phyloP scores from a whole-genome alignment of 78 protist genomes.

The Dictyostelium intermedium region DNA sequence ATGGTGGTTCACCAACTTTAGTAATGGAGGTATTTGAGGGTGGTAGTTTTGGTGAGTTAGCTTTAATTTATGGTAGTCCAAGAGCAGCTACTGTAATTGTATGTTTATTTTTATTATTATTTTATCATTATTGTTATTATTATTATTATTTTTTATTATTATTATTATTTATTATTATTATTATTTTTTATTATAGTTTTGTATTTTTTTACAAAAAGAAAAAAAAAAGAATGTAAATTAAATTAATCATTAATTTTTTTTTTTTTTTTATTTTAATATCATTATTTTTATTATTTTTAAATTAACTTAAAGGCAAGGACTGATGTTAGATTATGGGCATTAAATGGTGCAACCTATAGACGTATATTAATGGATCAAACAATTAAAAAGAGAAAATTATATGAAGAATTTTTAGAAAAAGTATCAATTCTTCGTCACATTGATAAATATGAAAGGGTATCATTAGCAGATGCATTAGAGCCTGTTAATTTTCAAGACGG shows the following conservation, averaged over 20 bases:
- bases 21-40: constrained; percentile 57
- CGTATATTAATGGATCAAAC: constrained; percentile 89
- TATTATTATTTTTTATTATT: not conserved
- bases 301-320: constrained; percentile 47
- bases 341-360: constrained; percentile 89
- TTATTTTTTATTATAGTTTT: no score
- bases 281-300: not conserved
- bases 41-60: constrained; percentile 92
- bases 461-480: constrained; percentile 89
- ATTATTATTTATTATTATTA: not conserved
- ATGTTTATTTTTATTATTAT: not conserved
- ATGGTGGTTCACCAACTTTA: not conserved
- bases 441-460: constrained; percentile 82
- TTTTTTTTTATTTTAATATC: not conserved
- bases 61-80: constrained; percentile 91
- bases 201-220: not conserved
- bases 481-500: constrained; percentile 74
- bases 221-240: not conserved
- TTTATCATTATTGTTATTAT: not conserved
- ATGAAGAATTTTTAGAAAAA: constrained; percentile 88
- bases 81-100: constrained; percentile 94
- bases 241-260: not conserved
- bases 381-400: constrained; percentile 85
- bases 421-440: constrained; percentile 82
- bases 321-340: constrained; percentile 76